Evolutionary conservation across 2,329 filamentous ascomycete species (phyloP).

Genomic region (Rutstroemia sp.): DNA sequence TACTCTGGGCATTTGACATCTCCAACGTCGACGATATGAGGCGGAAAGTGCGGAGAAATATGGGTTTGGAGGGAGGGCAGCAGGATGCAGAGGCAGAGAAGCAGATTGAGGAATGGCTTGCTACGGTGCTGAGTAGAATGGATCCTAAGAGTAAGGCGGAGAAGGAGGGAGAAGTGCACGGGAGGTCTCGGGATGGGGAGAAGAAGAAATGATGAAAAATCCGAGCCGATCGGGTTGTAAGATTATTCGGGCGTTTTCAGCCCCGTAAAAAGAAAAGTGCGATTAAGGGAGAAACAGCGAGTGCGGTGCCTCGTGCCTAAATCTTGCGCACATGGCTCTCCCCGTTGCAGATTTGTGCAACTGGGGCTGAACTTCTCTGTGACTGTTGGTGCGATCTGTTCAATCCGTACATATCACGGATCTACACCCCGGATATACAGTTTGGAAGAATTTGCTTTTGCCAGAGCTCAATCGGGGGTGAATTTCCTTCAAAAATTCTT

Average conservation of each 20-base stretch:
- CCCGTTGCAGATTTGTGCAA: no score
- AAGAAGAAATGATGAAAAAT: conserved; percentile 7
- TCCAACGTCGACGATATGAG: conserved; percentile 59
- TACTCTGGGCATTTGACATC: conserved; percentile 72
- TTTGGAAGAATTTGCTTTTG: neutral
- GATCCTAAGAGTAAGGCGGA: conserved; percentile 32
- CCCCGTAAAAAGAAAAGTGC: neutral
- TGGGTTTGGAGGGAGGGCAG: conserved; percentile 31
- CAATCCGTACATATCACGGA: neutral
- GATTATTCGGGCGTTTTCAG: neutral
- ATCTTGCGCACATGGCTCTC: no score
- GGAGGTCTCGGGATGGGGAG: neutral
- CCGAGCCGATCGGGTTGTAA: neutral
- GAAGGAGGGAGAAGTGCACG: neutral
- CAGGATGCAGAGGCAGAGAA: conserved; percentile 46
- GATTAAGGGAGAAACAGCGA: neutral
- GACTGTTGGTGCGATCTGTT: neutral
- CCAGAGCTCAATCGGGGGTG: neutral
- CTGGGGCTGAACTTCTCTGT: neutral
- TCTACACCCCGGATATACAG: neutral
- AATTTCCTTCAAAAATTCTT: neutral
- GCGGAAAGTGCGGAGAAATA: conserved; percentile 38
- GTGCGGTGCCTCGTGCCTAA: neutral
- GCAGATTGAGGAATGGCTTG: conserved; percentile 55
- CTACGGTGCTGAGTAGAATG: conserved; percentile 51